These are phyloP conservation scores for Osmanthus fragrans DNA, from an alignment of 257 asterid species.

Conservation along the genomic window DNA sequence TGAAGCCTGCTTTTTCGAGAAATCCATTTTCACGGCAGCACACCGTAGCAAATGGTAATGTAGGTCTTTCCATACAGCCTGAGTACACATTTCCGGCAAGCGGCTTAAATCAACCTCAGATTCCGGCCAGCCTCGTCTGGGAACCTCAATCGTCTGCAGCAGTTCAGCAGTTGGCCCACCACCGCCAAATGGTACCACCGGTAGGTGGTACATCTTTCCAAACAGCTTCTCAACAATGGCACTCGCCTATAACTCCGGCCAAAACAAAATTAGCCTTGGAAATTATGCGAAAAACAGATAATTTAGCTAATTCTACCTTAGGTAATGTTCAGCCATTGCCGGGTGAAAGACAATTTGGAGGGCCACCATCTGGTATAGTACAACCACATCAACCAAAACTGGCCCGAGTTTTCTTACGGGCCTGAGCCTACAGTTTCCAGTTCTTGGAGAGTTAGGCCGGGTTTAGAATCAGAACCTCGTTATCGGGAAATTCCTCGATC, in stretches of 20 bases:
- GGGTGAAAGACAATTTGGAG: slow-evolving; percentile 25
- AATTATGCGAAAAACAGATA: slow-evolving; percentile 34
- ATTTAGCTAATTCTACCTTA: slow-evolving; percentile 27
- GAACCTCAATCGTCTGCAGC: slow-evolving; percentile 40
- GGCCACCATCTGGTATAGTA: too few species aligned
- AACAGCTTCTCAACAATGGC: slow-evolving; percentile 42
- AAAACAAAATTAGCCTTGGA: slow-evolving; percentile 47
- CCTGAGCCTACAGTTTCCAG: slow-evolving; percentile 26
- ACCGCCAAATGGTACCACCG: slow-evolving; percentile 29
- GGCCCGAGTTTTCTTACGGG: slow-evolving; percentile 10
- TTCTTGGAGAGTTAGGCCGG: too few species aligned
- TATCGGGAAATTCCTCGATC: slow-evolving; percentile 39
- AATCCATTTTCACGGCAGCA: slow-evolving; percentile 81
- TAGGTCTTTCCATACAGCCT: too few species aligned
- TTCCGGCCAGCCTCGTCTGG: slow-evolving; percentile 31
- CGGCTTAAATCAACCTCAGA: slow-evolving; percentile 30
- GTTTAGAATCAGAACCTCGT: background rate
- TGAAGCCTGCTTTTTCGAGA: slow-evolving; percentile 57
- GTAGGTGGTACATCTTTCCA: slow-evolving; percentile 24
- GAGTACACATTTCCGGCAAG: slow-evolving; percentile 1
- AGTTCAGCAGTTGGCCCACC: slow-evolving; percentile 35
- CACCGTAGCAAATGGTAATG: slow-evolving; percentile 28
- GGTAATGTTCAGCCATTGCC: slow-evolving; percentile 5
- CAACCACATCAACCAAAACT: too few species aligned
- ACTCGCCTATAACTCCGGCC: slow-evolving; percentile 25